Evolutionary conservation across 805 yeast genomes (phyloP), one percentile per base, ranked within the genome.

Genomic region (Saccharomyces cerevisiae): DNA sequence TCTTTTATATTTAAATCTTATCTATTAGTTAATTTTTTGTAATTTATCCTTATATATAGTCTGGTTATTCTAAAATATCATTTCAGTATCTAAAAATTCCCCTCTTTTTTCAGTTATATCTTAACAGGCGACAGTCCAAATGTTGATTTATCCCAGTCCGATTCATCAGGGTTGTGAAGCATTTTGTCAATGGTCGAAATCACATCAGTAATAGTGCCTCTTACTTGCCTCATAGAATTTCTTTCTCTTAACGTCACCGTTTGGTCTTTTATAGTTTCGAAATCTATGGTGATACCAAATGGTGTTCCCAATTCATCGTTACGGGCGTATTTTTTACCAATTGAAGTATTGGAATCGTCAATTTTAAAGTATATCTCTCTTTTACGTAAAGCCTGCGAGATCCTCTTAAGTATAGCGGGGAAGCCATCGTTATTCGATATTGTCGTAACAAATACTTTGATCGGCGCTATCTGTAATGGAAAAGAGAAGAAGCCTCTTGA

Each of bases 241-340:
- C 98, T 87, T 74, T 92, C 97, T 79, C 98, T 89, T 68, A 92
- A 79, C 41, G 98, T 92, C 61, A 92, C 87, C 13, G 96, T 84
- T 49, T 82, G 80, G 69, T 92, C 97, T 69, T 85, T 81, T 57
- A 86, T 80, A 53, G 96, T 84, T 61, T 92, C 97, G 71, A 92
- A 92, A 74, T 92, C 98, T 64, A 92, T 86, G 59, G 98, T 92
- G 73, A 92, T 83, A 71, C 98, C 98, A 70, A 92, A 92, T 62
- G 98, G 98, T 53, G 97, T 92, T 73, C 98, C 98, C 68, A 92
- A 80, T 76, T 92, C 98, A 73, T 92, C 98, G 73, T 92, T 92
- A 77, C 98, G 87, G 59, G 98, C 90, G 67, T 92, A 92, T 76
- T 98, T 85, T 77, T 91, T 88, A 76, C 98, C 98, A 66, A 92